phyloP scores from a whole-genome alignment of 1,284 basidiomycete species.

The Rhizopogon parksii region DNA sequence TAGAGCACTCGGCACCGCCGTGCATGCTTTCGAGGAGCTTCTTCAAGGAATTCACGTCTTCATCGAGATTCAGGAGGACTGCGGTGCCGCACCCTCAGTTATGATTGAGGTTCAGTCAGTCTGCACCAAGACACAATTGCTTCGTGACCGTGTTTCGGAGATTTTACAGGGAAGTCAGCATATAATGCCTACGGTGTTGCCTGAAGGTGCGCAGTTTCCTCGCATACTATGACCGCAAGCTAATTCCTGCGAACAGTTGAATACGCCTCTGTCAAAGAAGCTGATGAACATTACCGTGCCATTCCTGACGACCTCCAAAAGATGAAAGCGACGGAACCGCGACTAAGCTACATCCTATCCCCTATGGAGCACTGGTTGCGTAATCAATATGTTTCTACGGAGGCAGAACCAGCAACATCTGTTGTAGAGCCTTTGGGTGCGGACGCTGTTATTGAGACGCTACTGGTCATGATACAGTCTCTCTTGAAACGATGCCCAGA shows the following conservation, averaged over 20 bases:
- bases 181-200: constrained; percentile 24
- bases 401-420: neutral
- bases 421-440: neutral
- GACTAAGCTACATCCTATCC: constrained; percentile 21
- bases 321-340: constrained; percentile 26
- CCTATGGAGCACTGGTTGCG: constrained; percentile 25
- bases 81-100: constrained; percentile 22
- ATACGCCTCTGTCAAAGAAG: constrained; percentile 14
- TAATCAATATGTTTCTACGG: constrained; percentile 25
- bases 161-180: constrained; percentile 17
- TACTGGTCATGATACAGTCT: constrained; percentile 61
- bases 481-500: constrained; percentile 39
- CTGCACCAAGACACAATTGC: constrained; percentile 12
- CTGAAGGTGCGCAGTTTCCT: constrained; percentile 24
- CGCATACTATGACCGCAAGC: neutral
- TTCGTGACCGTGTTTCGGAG: constrained; percentile 22
- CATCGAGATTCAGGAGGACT: constrained; percentile 27
- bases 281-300: constrained; percentile 15
- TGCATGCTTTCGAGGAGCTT: constrained; percentile 38
- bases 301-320: constrained; percentile 22
- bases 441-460: constrained; percentile 48
- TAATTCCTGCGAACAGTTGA: constrained; percentile 17
- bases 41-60: constrained; percentile 29
- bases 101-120: constrained; percentile 24
- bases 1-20: constrained; percentile 29